phyloP scores from a whole-genome alignment of 73 alveolate species.

The Tetrahymena elliotti region DNA sequence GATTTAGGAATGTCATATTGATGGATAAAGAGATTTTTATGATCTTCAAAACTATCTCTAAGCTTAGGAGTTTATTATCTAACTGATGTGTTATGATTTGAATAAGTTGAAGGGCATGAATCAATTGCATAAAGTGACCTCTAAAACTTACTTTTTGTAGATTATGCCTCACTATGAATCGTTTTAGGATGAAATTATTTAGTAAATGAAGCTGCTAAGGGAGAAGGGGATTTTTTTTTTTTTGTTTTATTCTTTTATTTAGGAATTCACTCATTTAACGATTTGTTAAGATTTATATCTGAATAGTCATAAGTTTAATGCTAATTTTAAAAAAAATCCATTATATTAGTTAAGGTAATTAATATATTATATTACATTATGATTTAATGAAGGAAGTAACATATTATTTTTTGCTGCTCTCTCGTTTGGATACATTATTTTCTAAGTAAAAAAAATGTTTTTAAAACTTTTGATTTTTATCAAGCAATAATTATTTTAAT shows the following conservation, averaged over 20 bases:
- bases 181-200: not conserved
- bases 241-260: not conserved
- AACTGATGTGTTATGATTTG: not conserved
- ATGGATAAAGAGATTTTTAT: not conserved
- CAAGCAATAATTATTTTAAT: not conserved
- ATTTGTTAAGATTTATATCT: not conserved
- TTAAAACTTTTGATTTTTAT: too few species aligned
- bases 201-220: not conserved
- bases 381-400: not conserved
- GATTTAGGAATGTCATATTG: not conserved
- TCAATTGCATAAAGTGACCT: not conserved
- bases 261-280: not conserved
- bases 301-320: not conserved
- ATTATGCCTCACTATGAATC: not conserved
- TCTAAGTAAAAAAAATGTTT: not conserved
- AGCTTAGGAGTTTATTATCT: not conserved
- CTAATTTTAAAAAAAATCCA: not conserved
- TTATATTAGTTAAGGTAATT: too few species aligned
- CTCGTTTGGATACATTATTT: not conserved
- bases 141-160: not conserved
- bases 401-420: not conserved
- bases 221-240: not conserved
- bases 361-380: not conserved
- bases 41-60: not conserved
- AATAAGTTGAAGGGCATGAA: not conserved